Evolutionary conservation across 768 basidiomycete species (phyloP).

Genomic region (Hericium rajendrae): DNA sequence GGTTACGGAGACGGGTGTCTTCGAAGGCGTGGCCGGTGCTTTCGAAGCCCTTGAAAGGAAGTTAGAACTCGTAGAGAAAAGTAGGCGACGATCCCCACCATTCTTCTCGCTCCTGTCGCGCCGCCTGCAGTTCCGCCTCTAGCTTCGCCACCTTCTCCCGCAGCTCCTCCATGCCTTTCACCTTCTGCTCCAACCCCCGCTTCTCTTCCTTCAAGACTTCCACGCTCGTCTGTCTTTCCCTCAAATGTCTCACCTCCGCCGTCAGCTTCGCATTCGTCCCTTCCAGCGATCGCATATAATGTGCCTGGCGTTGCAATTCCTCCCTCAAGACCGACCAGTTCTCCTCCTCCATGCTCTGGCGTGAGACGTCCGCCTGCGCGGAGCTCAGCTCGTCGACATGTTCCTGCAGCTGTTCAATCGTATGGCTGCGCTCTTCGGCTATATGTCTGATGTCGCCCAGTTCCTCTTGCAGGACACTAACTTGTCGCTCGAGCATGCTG

Average conservation of each 20-base stretch:
- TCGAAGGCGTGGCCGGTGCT: constrained; percentile 28
- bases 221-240: constrained; percentile 47
- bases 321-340: constrained; percentile 56
- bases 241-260: constrained; percentile 42
- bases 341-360: constrained; percentile 34
- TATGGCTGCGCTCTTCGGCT: constrained; percentile 31
- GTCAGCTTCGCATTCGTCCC: constrained; percentile 44
- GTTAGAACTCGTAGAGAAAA: constrained; percentile 1
- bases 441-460: constrained; percentile 31
- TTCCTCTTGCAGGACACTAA: constrained; percentile 38
- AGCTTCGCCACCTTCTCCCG: constrained; percentile 44
- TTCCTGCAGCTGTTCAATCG: constrained; percentile 35
- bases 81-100: constrained; percentile 31
- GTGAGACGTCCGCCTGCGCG: constrained; percentile 23
- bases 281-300: constrained; percentile 53
- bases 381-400: constrained; percentile 36
- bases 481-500: constrained; percentile 36
- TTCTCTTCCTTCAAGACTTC: constrained; percentile 75
- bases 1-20: constrained; percentile 44
- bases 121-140: constrained; percentile 60
- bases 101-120: constrained; percentile 43
- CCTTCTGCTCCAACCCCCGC: constrained; percentile 45
- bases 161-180: constrained; percentile 40
- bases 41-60: constrained; percentile 25
- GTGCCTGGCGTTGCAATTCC: constrained; percentile 58